Evolutionary conservation across 257 asterid genomes (phyloP).

Genomic region (Fraxinus americana): DNA sequence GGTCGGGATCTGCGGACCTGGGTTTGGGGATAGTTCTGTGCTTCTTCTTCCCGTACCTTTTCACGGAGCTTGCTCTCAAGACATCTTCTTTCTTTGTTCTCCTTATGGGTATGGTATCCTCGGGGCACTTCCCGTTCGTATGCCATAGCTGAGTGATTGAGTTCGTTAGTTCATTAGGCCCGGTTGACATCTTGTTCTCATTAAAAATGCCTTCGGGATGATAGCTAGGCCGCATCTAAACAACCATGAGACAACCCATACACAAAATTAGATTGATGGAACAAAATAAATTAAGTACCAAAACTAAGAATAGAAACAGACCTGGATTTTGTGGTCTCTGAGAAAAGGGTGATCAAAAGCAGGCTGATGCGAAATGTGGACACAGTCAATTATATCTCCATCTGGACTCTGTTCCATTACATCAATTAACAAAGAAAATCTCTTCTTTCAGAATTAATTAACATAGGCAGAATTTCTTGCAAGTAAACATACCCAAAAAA

Average conservation of each 20-base stretch:
- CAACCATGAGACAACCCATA: not conserved
- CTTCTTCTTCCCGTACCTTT: slow-evolving; percentile 75
- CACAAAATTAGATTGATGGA: slow-evolving; percentile 15
- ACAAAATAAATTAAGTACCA: not conserved
- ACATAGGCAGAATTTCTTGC: not conserved
- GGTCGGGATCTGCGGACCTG: slow-evolving; percentile 75
- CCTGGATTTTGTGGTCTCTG: slow-evolving; percentile 94
- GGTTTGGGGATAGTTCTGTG: slow-evolving; percentile 64
- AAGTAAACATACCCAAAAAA: not conserved
- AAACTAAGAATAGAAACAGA: slow-evolving; percentile 20
- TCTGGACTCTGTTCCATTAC: slow-evolving; percentile 69
- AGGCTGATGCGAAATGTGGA: slow-evolving; percentile 76
- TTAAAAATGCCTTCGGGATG: slow-evolving; percentile 74
- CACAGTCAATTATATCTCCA: slow-evolving; percentile 88
- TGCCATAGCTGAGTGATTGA: slow-evolving; percentile 83
- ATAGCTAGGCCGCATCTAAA: slow-evolving; percentile 72
- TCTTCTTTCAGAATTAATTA: not conserved
- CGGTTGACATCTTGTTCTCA: slow-evolving; percentile 48
- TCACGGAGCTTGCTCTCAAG: slow-evolving; percentile 79
- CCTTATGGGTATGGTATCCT: slow-evolving; percentile 70
- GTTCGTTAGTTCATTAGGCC: slow-evolving; percentile 37
- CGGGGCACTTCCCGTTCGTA: slow-evolving; percentile 68
- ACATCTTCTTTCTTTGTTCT: slow-evolving; percentile 83
- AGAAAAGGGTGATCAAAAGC: slow-evolving; percentile 91
- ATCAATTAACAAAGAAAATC: not conserved